These are phyloP conservation scores for Aurantiochytrium sp. DNA, from an alignment of 108 stramenopile genomes.

Conservation along the genomic window DNA sequence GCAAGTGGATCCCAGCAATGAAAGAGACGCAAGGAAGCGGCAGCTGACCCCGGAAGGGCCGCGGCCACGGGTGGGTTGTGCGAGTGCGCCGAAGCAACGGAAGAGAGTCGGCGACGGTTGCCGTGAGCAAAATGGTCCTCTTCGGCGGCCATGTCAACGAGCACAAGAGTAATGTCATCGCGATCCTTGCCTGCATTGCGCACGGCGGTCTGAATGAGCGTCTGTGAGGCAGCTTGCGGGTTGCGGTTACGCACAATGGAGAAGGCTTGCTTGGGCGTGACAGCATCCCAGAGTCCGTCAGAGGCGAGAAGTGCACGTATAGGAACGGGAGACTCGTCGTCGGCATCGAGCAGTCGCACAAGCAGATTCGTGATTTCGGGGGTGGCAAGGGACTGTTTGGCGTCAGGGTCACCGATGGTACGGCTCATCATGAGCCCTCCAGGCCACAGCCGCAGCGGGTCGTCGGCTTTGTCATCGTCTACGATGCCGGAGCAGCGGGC, in stretches of 20 bases:
- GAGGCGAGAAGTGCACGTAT: neutral
- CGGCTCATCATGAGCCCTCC: constrained; percentile 4
- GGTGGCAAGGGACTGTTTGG: neutral
- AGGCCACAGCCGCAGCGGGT: constrained; percentile 9
- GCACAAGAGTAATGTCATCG: neutral
- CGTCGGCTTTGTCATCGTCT: neutral
- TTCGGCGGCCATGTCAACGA: neutral
- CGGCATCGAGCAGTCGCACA: neutral
- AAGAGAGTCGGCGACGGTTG: neutral
- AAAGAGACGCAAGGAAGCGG: neutral
- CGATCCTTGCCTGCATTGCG: neutral
- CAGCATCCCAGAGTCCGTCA: neutral
- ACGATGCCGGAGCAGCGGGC: neutral
- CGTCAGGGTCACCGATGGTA: neutral
- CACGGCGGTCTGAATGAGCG: neutral
- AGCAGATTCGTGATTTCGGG: neutral
- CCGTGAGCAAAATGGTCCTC: neutral
- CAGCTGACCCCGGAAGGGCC: neutral
- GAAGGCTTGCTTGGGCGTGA: neutral
- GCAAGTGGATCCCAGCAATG: neutral
- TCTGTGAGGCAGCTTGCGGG: neutral
- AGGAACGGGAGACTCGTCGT: neutral
- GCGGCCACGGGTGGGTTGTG: neutral
- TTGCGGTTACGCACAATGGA: neutral
- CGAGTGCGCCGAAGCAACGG: neutral